phyloP scores from a whole-genome alignment of 352 stramenopile genomes.

The Stephanocyclus meneghinianus region DNA sequence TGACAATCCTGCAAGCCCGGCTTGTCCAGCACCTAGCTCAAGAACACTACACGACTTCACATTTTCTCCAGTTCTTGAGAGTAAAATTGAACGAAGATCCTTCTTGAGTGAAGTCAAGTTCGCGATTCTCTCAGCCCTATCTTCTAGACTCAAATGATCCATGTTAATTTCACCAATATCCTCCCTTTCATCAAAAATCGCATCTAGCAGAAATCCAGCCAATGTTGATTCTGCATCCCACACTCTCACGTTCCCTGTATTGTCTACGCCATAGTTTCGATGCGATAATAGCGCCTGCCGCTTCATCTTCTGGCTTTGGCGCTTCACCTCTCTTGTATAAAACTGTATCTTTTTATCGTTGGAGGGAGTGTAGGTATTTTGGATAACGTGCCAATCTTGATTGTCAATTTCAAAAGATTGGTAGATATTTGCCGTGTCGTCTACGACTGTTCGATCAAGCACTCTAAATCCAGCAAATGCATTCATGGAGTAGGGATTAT shows the following conservation, averaged over 20 bases:
- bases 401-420: not conserved
- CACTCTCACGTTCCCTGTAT: conserved; percentile 79
- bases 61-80: not conserved
- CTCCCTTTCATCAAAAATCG: conserved; percentile 43
- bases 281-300: conserved; percentile 62
- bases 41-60: conserved; percentile 43
- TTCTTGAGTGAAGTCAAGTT: conserved; percentile 14
- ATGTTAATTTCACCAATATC: not conserved
- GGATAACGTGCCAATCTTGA: conserved; percentile 18
- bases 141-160: not conserved
- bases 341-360: conserved; percentile 27
- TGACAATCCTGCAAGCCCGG: conserved; percentile 63
- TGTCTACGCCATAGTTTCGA: conserved; percentile 73
- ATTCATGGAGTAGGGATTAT: conserved; percentile 46
- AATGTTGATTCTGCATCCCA: conserved; percentile 79
- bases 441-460: conserved; percentile 32
- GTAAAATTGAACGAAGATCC: conserved; percentile 34
- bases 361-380: conserved; percentile 32
- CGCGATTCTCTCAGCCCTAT: not conserved
- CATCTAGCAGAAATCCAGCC: conserved; percentile 54
- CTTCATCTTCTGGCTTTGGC: conserved; percentile 21
- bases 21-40: conserved; percentile 79
- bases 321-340: conserved; percentile 31
- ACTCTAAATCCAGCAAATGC: conserved; percentile 54
- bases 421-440: not conserved